phyloP scores from a whole-genome alignment of 1,284 basidiomycete genomes.

The Trichosporon faecale region DNA sequence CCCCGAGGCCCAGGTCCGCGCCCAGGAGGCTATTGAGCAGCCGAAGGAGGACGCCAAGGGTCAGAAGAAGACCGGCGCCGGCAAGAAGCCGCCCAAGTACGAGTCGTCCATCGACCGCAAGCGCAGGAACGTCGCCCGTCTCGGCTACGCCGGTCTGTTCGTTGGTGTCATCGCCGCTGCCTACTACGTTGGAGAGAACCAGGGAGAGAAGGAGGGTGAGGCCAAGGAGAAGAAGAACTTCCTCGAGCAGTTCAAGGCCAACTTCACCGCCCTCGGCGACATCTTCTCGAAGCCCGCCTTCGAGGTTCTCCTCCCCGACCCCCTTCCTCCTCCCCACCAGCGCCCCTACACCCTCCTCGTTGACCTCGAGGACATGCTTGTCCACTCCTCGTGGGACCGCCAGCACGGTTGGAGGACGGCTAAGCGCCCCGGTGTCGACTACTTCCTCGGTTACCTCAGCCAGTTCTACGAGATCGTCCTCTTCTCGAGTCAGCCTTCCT shows the following conservation, averaged over 20 bases:
- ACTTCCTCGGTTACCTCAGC: conserved; percentile 93
- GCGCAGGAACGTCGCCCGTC: conserved; percentile 59
- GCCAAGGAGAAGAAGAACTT: conserved; percentile 51
- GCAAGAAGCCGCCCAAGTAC: conserved; percentile 37
- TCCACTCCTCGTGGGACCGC: conserved; percentile 90
- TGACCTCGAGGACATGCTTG: conserved; percentile 86
- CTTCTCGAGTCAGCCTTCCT: conserved; percentile 87
- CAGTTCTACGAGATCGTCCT: conserved; percentile 98
- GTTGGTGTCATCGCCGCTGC: conserved; percentile 59
- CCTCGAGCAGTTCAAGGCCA: conserved; percentile 38
- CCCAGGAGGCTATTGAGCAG: conserved; percentile 31
- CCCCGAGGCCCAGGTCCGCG: conserved; percentile 31
- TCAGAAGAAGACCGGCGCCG: conserved; percentile 20
- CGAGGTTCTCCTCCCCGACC: conserved; percentile 85
- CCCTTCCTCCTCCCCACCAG: conserved; percentile 75
- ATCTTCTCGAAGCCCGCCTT: conserved; percentile 88
- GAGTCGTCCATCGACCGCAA: conserved; percentile 67
- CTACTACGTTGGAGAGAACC: conserved; percentile 62
- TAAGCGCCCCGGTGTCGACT: conserved; percentile 93
- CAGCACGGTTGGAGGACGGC: conserved; percentile 85
- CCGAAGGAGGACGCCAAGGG: conserved; percentile 26
- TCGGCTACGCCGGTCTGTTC: conserved; percentile 54
- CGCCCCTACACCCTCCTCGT: conserved; percentile 89
- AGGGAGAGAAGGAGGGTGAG: conserved; percentile 19
- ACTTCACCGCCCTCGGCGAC: conserved; percentile 37